Evolutionary conservation across 1,284 basidiomycete genomes (phyloP), one percentile per base, ranked within the genome.

Genomic region (Marasmius tenuissimus): DNA sequence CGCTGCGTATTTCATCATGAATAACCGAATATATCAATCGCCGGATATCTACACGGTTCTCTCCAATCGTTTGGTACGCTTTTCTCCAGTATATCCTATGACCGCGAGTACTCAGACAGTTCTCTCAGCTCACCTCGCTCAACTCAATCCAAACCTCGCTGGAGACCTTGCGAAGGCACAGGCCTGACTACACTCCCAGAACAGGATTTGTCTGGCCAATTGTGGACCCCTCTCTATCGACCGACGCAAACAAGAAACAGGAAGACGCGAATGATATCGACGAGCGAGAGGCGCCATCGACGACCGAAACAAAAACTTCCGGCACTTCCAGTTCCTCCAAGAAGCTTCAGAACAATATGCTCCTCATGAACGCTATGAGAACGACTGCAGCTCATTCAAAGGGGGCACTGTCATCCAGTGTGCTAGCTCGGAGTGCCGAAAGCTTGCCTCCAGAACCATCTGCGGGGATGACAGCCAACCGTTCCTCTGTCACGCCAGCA

Each of bases 1-100:
- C 60, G 89, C 87, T 16, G 89, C 87, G 10, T 95, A 93, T 73
- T 95, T 94, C 70, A 85, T 95, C 69, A 85, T 92, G 76, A 89
- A 94, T 74, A 90, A 90, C 71, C 86, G 89, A 63, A 93, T 95
- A 65, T 94, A 94, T 71, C 91, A 93, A 70, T 87, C 91, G 0
- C 93, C 93, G 33, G 89, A 93, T 67, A 77, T 94, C 35, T 93
- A 94, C 70, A 87, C 85, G 9, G 81, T 94, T 3, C 77, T 95
- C 40, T 93, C 92, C 50, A 92, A 92, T 69, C 87, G 93, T 67
- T 76, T 95, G 67, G 91, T 93, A 72, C 68, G 85, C 16, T n/a
- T 66, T 39, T 47, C 39, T 56, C 60, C 35, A 50, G 35, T 40
- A 49, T n/a, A 49, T 57, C 49, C 50, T 38, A 39, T 18, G 56